These are phyloP conservation scores for Botrytis fabae DNA, from an alignment of 2,329 filamentous ascomycete species.

Conservation along the genomic window DNA sequence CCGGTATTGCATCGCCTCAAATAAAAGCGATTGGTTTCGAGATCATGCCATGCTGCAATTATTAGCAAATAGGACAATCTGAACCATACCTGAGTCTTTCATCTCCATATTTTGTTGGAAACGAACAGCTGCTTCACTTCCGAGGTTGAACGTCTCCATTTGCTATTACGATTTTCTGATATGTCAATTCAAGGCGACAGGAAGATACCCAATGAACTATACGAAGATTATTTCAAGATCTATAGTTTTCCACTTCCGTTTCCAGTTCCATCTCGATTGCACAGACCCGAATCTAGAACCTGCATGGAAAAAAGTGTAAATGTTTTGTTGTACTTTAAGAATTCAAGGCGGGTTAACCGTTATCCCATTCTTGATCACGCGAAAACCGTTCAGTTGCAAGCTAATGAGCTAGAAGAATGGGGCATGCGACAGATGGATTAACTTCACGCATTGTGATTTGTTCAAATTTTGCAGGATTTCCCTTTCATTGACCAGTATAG, in stretches of 20 bases:
- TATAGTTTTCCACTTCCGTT: not conserved
- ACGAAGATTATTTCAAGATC: not conserved
- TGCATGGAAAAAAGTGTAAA: constrained; percentile 13
- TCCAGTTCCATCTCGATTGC: constrained; percentile 13
- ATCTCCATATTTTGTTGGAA: not conserved
- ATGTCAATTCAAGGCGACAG: constrained; percentile 6
- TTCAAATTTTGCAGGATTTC: not conserved
- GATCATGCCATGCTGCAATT: not conserved
- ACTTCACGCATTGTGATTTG: constrained; percentile 12
- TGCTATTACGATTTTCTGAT: constrained; percentile 7
- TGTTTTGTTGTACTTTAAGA: not conserved
- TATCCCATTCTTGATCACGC: constrained; percentile 23
- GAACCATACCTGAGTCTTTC: not conserved
- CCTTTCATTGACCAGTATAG: constrained; percentile 18
- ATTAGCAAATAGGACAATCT: constrained; percentile 10
- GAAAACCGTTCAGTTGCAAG: constrained; percentile 3
- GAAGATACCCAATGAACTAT: not conserved
- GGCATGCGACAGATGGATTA: constrained; percentile 8
- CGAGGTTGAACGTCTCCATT: not conserved
- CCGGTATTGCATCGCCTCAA: constrained; percentile 15
- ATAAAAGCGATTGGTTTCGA: constrained; percentile 11
- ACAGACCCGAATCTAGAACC: constrained; percentile 20
- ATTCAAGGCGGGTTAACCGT: not conserved
- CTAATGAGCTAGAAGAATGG: not conserved
- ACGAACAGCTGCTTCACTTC: constrained; percentile 4